Conservation (phyloP, 352 stramenopile species). For the Pythium vanterpoolii region DNA sequence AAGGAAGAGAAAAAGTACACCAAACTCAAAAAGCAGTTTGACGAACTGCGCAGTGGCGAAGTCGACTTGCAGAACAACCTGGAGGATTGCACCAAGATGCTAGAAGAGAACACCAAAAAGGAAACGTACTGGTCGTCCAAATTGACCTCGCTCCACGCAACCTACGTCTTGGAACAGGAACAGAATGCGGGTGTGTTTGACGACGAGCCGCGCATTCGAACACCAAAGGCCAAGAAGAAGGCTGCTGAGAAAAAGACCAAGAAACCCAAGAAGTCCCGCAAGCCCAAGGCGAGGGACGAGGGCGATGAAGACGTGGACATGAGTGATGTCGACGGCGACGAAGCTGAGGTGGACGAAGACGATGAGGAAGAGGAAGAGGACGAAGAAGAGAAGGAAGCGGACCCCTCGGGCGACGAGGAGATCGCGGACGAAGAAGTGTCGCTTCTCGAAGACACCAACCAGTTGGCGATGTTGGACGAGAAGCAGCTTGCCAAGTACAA, state of each 20-base stretch:
- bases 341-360: constrained; percentile 19
- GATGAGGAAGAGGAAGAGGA: constrained; percentile 26
- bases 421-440: constrained; percentile 21
- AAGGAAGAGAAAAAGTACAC: constrained; percentile 78
- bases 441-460: constrained; percentile 29
- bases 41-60: constrained; percentile 89
- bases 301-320: constrained; percentile 41
- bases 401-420: constrained; percentile 21
- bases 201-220: constrained; percentile 25
- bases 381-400: constrained; percentile 22
- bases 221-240: constrained; percentile 40
- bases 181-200: constrained; percentile 70
- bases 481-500: constrained; percentile 85
- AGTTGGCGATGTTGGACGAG: constrained; percentile 70
- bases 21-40: constrained; percentile 88
- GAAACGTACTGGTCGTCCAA: constrained; percentile 82
- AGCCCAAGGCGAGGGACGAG: constrained; percentile 12
- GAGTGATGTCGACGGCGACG: constrained; percentile 26
- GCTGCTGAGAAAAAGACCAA: constrained; percentile 17
- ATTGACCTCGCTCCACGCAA: constrained; percentile 58
- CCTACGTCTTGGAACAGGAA: constrained; percentile 65
- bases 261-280: constrained; percentile 19
- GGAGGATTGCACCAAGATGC: constrained; percentile 91
- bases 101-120: constrained; percentile 92
- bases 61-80: constrained; percentile 93